A percentile compares a stretch with the other conserved stretches of the same genome.
phyloP scores from a whole-genome alignment of 768 basidiomycete genomes.

The Boletus tomentosulus region DNA sequence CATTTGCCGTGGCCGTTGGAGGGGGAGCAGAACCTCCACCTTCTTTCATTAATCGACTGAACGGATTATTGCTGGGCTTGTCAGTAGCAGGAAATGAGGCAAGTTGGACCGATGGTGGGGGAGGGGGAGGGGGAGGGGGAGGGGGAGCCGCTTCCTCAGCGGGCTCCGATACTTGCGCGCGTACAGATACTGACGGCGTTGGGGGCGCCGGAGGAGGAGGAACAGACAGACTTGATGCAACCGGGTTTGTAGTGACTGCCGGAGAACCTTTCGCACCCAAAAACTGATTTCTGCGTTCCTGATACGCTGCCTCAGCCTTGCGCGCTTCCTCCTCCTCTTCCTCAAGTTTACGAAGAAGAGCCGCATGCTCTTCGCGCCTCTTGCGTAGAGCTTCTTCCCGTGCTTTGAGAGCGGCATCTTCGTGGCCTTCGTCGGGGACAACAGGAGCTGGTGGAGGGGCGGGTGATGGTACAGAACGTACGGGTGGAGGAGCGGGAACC shows the following conservation, averaged over 20 bases:
- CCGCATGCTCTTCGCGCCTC: conserved; percentile 68
- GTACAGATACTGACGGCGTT: conserved; percentile 26
- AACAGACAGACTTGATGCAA: conserved; percentile 30
- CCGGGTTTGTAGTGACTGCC: conserved; percentile 24
- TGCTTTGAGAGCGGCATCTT: conserved; percentile 65
- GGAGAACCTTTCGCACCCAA: conserved; percentile 37
- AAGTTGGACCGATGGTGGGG: conserved; percentile 26
- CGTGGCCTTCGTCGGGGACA: conserved; percentile 60
- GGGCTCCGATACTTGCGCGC: conserved; percentile 9
- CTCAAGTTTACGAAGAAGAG: conserved; percentile 67
- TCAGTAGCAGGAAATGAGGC: conserved; percentile 32
- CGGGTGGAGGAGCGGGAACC: conserved; percentile 26
- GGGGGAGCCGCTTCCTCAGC: conserved; percentile 27
- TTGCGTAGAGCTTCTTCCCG: conserved; percentile 71
- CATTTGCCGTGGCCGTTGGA: conserved; percentile 32
- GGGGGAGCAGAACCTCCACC: conserved; percentile 33
- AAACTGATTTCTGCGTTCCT: conserved; percentile 31
- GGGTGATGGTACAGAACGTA: conserved; percentile 51
- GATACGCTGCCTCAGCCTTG: conserved; percentile 41
- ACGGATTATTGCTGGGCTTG: conserved; percentile 73
- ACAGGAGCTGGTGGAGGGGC: conserved; percentile 33
- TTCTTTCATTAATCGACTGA: conserved; percentile 61
- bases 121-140: conserved; percentile 30
- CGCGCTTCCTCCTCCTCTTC: conserved; percentile 57
- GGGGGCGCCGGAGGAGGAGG: conserved; percentile 33